Conservation (phyloP, 1,139 yeast genomes). For the Kazachstania sp. region DNA sequence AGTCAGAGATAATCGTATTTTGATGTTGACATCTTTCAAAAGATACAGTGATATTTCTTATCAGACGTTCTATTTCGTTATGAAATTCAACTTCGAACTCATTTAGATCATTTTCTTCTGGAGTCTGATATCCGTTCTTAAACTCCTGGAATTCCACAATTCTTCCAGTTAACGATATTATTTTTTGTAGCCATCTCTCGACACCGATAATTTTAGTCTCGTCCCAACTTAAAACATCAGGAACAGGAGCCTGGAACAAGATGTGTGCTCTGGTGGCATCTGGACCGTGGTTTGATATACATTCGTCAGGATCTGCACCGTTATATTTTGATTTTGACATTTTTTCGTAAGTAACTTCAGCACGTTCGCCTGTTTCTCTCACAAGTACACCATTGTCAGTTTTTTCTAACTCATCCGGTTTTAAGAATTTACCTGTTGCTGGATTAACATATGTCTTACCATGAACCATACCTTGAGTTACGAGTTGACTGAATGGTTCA, state of each 20-base stretch:
- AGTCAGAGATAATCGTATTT: conserved; percentile 82
- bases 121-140: conserved; percentile 9
- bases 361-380: conserved; percentile 41
- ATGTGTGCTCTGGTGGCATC: conserved; percentile 93
- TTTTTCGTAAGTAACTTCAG: conserved; percentile 63
- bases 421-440: conserved; percentile 59
- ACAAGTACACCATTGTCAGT: conserved; percentile 43
- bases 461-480: conserved; percentile 98
- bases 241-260: conserved; percentile 85
- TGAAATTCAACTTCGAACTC: conserved; percentile 47
- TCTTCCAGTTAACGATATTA: conserved; percentile 36
- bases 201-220: conserved; percentile 78
- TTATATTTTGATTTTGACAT: conserved; percentile 95
- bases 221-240: conserved; percentile 82
- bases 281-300: conserved; percentile 76
- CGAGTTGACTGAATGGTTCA: conserved; percentile 72
- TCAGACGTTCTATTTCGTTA: conserved; percentile 46
- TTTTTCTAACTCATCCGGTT: conserved; percentile 59
- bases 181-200: conserved; percentile 73
- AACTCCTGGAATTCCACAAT: conserved; percentile 5
- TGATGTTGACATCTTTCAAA: conserved; percentile 51
- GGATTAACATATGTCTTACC: conserved; percentile 79
- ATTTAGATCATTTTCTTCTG: conserved; percentile 24
- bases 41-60: conserved; percentile 48
- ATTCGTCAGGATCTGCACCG: conserved; percentile 82